These are phyloP conservation scores for Colletotrichum sp. DNA, from an alignment of 2,329 filamentous ascomycete genomes.

Conservation along the genomic window DNA sequence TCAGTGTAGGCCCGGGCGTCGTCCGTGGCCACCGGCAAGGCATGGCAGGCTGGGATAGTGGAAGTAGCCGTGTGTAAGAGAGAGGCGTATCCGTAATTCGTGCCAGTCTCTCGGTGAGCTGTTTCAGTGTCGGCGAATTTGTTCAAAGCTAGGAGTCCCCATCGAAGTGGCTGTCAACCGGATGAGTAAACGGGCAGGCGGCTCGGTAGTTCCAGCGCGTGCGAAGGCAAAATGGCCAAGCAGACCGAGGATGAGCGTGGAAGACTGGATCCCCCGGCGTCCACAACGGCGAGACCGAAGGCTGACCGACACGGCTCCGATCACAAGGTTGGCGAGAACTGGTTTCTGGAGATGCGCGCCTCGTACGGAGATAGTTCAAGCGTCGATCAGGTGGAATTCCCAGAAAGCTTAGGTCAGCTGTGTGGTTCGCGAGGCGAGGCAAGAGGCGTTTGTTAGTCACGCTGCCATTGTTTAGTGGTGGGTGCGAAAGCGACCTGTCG, in stretches of 20 bases:
- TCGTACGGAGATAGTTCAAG: not conserved
- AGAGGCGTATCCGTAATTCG: conserved; percentile 1
- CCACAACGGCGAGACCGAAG: conserved; percentile 14
- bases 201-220: not conserved
- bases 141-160: not conserved
- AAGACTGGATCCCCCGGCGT: conserved; percentile 1
- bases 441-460: conserved; percentile 9
- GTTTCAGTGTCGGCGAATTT: conserved; percentile 11
- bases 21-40: conserved; percentile 1
- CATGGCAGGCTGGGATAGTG: conserved; percentile 9
- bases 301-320: conserved; percentile 17
- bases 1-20: conserved; percentile 13
- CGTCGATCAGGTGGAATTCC: not conserved
- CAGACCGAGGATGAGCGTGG: not conserved
- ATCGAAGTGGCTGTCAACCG: not conserved
- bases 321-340: conserved; percentile 1
- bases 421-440: conserved; percentile 4
- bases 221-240: conserved; percentile 13
- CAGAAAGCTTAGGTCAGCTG: conserved; percentile 13
- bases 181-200: not conserved
- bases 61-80: conserved; percentile 7
- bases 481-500: not conserved
- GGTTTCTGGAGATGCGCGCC: not conserved
- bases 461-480: not conserved
- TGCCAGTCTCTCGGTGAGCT: conserved; percentile 10